Percentiles rank a stretch among this genome's conserved stretches.
Evolutionary conservation across 257 asterid species (phyloP).

Genomic region (Primulina eburnea): DNA sequence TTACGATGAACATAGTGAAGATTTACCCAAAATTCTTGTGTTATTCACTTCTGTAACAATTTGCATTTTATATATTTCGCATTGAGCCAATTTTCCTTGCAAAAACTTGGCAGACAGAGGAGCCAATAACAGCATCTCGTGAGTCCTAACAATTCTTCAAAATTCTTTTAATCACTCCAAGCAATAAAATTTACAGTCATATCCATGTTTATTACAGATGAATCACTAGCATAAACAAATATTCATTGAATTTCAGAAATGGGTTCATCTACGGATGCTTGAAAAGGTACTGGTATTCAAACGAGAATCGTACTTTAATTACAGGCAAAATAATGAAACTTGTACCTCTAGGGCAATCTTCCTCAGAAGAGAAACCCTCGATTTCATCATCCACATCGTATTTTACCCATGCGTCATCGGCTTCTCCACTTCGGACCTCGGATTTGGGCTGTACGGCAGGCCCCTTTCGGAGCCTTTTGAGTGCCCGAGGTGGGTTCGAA

Average conservation of each 20-base stretch:
- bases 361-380: conserved; percentile 81
- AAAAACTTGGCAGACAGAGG: neutral
- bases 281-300: conserved; percentile 8
- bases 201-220: neutral
- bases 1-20: too few relatives aligned
- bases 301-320: neutral
- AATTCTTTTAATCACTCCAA: neutral
- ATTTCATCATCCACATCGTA: conserved; percentile 66
- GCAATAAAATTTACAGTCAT: neutral
- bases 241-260: neutral
- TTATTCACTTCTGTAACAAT: too few relatives aligned
- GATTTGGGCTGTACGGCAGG: conserved; percentile 22
- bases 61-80: neutral
- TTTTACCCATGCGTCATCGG: conserved; percentile 16
- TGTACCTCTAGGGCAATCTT: conserved; percentile 51
- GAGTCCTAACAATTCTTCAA: neutral
- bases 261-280: neutral
- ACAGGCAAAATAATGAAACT: neutral
- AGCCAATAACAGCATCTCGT: neutral
- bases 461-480: conserved; percentile 74
- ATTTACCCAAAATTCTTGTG: too few relatives aligned
- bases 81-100: neutral
- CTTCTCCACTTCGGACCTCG: conserved; percentile 21
- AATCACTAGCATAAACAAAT: neutral
- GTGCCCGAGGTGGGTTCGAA: conserved; percentile 37